Percentiles rank a stretch among this genome's conserved stretches.
phyloP scores from a whole-genome alignment of 78 protist species.

The Cavenderia fasciculata region DNA sequence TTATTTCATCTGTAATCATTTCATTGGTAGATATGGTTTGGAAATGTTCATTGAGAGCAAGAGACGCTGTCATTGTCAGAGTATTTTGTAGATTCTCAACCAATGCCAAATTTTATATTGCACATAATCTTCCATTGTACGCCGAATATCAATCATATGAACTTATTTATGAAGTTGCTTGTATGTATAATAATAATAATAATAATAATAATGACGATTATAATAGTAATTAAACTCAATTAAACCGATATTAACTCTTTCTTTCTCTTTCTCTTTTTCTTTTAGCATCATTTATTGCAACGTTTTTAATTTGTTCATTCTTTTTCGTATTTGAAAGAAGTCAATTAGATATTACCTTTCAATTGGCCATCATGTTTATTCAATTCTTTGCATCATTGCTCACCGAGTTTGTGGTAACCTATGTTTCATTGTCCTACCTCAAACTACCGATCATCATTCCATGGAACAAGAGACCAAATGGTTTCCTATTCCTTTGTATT shows the following conservation, averaged over 20 bases:
- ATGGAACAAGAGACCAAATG: slow-evolving; percentile 19
- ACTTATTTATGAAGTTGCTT: slow-evolving; percentile 24
- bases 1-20: slow-evolving; percentile 3
- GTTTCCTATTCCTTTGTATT: slow-evolving; percentile 15
- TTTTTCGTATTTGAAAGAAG: neutral
- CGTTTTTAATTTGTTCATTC: slow-evolving; percentile 15
- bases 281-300: slow-evolving; percentile 26
- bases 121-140: slow-evolving; percentile 35
- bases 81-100: slow-evolving; percentile 36
- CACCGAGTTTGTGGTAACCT: slow-evolving; percentile 29
- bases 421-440: slow-evolving; percentile 43
- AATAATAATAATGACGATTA: too few relatives aligned
- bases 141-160: slow-evolving; percentile 51
- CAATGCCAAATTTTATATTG: slow-evolving; percentile 14
- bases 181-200: too few relatives aligned
- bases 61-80: slow-evolving; percentile 50
- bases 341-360: neutral
- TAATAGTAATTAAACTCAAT: neutral
- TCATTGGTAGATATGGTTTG: slow-evolving; percentile 18
- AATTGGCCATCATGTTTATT: slow-evolving; percentile 46
- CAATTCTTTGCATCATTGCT: slow-evolving; percentile 13
- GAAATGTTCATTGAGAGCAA: slow-evolving; percentile 46
- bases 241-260: neutral
- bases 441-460: slow-evolving; percentile 49
- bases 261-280: neutral